Conservation (phyloP, 2,329 filamentous ascomycete genomes). For the Coniochaeta sp. region DNA sequence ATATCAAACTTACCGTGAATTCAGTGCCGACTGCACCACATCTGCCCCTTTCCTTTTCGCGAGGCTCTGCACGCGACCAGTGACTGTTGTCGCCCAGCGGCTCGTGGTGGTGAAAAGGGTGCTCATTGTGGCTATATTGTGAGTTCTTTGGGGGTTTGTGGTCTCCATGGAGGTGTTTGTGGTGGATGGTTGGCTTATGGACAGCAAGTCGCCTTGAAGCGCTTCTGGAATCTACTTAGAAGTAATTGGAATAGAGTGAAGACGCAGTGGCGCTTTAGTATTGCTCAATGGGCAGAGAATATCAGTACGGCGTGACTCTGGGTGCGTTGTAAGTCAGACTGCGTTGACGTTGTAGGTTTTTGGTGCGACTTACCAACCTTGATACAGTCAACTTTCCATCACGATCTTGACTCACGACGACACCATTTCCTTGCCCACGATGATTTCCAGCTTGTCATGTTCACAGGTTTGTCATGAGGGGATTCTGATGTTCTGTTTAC, state of each 20-base stretch:
- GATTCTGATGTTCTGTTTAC: too few relatives aligned
- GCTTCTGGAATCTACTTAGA: not conserved
- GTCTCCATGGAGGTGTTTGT: not conserved
- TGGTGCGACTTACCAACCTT: not conserved
- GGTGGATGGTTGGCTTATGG: not conserved
- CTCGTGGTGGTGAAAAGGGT: not conserved
- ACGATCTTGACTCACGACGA: not conserved
- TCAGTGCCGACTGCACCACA: not conserved
- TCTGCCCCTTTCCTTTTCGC: not conserved
- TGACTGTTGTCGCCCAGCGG: not conserved
- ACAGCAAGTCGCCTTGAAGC: not conserved
- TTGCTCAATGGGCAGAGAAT: not conserved
- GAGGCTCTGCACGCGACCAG: not conserved
- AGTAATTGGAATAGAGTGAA: not conserved
- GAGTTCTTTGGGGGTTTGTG: not conserved
- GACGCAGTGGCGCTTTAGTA: not conserved
- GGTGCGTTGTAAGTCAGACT: not conserved
- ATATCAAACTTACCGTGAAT: not conserved
- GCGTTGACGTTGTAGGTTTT: not conserved
- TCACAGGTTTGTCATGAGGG: too few relatives aligned
- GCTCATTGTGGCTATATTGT: not conserved
- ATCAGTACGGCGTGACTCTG: not conserved
- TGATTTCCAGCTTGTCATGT: too few relatives aligned
- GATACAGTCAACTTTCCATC: not conserved
- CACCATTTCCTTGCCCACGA: not conserved